A percentile compares a stretch with the other conserved stretches of the same genome.
These are phyloP conservation scores for Hippophae gyantsensis DNA, from an alignment of 306 rosid genomes.

Conservation along the genomic window DNA sequence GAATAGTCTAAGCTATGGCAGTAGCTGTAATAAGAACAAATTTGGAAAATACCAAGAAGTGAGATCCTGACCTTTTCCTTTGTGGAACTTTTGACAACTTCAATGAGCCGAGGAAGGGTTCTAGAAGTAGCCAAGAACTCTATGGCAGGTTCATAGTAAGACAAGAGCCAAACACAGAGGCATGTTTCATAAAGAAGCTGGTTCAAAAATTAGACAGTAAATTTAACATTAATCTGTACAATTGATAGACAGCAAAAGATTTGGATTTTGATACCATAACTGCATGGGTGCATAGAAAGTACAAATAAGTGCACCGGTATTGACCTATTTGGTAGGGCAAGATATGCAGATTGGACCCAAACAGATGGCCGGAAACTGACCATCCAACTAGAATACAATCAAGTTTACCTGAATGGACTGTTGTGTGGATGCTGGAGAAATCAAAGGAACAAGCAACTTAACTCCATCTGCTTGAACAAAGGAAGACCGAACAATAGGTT, in stretches of 20 bases:
- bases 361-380: slow-evolving; percentile 7
- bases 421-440: slow-evolving; percentile 92
- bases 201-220: slow-evolving; percentile 25
- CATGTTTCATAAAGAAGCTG: slow-evolving; percentile 97
- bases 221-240: neutral
- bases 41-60: slow-evolving; percentile 11
- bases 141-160: slow-evolving; percentile 91
- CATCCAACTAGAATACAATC: slow-evolving; percentile 5
- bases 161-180: slow-evolving; percentile 89
- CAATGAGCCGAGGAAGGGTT: slow-evolving; percentile 78
- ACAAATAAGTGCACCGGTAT: slow-evolving; percentile 11
- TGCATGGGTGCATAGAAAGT: slow-evolving; percentile 6
- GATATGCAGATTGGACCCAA: slow-evolving; percentile 7
- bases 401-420: slow-evolving; percentile 83
- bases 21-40: slow-evolving; percentile 12
- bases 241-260: neutral
- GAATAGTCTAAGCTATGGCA: slow-evolving; percentile 3
- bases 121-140: slow-evolving; percentile 90
- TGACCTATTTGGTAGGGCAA: slow-evolving; percentile 14
- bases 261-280: slow-evolving; percentile 1
- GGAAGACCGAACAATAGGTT: slow-evolving; percentile 74
- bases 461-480: slow-evolving; percentile 89
- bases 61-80: slow-evolving; percentile 77
- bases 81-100: slow-evolving; percentile 86
- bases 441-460: slow-evolving; percentile 84